Evolutionary conservation across 805 yeast genomes (phyloP), one percentile per base, ranked within the genome.

Genomic region (Candida sonorensis): DNA sequence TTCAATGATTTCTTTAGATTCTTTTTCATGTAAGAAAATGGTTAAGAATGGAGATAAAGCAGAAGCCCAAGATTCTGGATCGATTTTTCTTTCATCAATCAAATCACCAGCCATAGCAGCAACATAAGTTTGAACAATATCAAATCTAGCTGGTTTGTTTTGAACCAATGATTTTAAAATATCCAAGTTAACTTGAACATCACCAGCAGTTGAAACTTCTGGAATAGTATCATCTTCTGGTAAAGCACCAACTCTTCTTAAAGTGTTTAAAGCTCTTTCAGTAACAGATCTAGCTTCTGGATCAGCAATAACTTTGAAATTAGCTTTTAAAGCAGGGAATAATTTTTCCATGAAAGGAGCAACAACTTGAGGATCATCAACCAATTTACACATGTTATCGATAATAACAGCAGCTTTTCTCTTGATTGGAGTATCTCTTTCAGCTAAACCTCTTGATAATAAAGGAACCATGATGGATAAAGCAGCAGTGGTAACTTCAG

Each of bases 331-430:
- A 60, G 96, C 84, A 64, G 99, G 99, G 75, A 86, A 82, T 60
- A 92, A 79, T 64, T 81, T 83, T 69, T 75, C 72, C 81, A 92
- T 73, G 85, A 92, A 92, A 51, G 99, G 98, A 75, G 97, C 99
- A 70, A 92, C 95, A 62, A 92, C 94, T 75, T 92, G 97, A 55
- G 98, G 98, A 66, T 92, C 98, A 65, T 92, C 98, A 74, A 92
- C 99, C 69, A 92, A 85, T 73, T 92, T 92, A 84, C 98, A 92
- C 99, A 92, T 92, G 95, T 92, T 92, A 69, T 92, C 99, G 59
- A 90, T 83, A 69, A 92, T 92, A 64, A 92, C 98, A 54, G 98
- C 98, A 61, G 97, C 82, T 77, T 92, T 92, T 79, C 99, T 88
- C 84, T 92, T 92, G 77, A 92, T 92, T 55, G 97, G 75, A 53